Base-by-base conservation (phyloP, 352 stramenopile genomes). In the Globisporangium ultimum region DNA sequence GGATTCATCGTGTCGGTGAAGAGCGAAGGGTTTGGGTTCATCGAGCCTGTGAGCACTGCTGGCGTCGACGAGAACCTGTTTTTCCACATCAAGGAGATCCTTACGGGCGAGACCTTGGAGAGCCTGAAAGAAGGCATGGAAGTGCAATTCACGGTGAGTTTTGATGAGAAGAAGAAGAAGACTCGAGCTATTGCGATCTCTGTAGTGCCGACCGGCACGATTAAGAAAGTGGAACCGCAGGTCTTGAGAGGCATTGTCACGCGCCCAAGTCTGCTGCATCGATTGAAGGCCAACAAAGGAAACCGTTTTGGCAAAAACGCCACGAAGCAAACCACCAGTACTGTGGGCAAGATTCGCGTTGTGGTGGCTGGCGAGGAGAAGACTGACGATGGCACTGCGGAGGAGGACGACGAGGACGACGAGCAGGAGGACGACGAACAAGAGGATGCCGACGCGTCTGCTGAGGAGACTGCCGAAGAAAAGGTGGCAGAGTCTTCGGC, bases 161-260 rank as follows among this genome's bases (percentile, higher is more conserved):
- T 72, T 28, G 78, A 87, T 49, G 81, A 91, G n/a, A 87, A 84
- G 65, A 89, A 87, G 67, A 88, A 89, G 59, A 89, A 88, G 54
- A 80, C 61, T 11, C 77, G 77, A 32, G 84, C 84, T 0, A 56
- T 77, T 0, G 57, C 32, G 9, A 79, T 93, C 38, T 51, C 58
- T 1, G 61, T 90, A 2, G 65, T 91, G 9, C 78, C 84, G 6
- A 53, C 65, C 6, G 84, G 84, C 2, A 91, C 84, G 9, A 72
- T 93, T 21, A 78, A 87, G 62, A 74, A 66, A 20, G 58, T 76
- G 4, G 64, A 80, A 22, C 48, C 60, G 1, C 53, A 74, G 48
- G 57, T 53, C 9, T 47, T 83, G n/a, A 69, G 68, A 15, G 84
- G 80, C 32, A 55, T 91, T 15, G 77, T 93, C 15, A 73, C 61